These are phyloP conservation scores for Dalbergia cultrata DNA, from an alignment of 306 rosid species.

Conservation along the genomic window DNA sequence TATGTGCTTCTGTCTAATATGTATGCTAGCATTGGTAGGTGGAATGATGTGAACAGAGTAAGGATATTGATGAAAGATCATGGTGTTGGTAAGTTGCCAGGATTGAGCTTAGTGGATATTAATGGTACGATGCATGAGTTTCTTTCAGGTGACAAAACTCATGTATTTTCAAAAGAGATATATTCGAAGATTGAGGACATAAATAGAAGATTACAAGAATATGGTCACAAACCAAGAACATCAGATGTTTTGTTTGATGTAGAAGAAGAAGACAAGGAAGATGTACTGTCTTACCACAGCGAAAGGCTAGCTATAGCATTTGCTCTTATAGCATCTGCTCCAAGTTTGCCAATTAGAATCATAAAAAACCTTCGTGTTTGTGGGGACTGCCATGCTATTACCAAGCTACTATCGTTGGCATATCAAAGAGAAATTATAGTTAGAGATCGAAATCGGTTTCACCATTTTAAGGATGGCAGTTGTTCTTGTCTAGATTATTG, in stretches of 20 bases:
- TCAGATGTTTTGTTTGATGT: slow-evolving; percentile 56
- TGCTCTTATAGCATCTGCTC: slow-evolving; percentile 52
- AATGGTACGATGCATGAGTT: slow-evolving; percentile 60
- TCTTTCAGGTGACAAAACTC: slow-evolving; percentile 58
- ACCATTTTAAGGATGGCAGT: slow-evolving; percentile 55
- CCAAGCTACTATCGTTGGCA: slow-evolving; percentile 50
- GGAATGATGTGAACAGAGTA: slow-evolving; percentile 61
- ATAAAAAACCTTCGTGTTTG: slow-evolving; percentile 59
- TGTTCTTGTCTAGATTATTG: slow-evolving; percentile 58
- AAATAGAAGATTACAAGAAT: slow-evolving; percentile 51
- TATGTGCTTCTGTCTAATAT: slow-evolving; percentile 62
- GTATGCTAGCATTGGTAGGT: slow-evolving; percentile 53
- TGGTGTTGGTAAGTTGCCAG: slow-evolving; percentile 57
- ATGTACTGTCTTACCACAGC: slow-evolving; percentile 57
- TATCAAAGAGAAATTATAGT: slow-evolving; percentile 52
- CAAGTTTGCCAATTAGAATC: slow-evolving; percentile 47
- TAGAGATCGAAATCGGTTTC: slow-evolving; percentile 59
- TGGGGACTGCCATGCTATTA: slow-evolving; percentile 50
- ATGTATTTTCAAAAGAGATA: slow-evolving; percentile 51
- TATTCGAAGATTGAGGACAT: slow-evolving; percentile 55
- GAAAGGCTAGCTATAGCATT: slow-evolving; percentile 61
- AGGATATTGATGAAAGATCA: slow-evolving; percentile 56
- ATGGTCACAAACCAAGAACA: slow-evolving; percentile 54
- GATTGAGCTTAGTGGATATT: slow-evolving; percentile 60
- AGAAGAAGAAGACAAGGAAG: slow-evolving; percentile 63